phyloP scores from a whole-genome alignment of 2,329 filamentous ascomycete species.

The Microdochium paspali region DNA sequence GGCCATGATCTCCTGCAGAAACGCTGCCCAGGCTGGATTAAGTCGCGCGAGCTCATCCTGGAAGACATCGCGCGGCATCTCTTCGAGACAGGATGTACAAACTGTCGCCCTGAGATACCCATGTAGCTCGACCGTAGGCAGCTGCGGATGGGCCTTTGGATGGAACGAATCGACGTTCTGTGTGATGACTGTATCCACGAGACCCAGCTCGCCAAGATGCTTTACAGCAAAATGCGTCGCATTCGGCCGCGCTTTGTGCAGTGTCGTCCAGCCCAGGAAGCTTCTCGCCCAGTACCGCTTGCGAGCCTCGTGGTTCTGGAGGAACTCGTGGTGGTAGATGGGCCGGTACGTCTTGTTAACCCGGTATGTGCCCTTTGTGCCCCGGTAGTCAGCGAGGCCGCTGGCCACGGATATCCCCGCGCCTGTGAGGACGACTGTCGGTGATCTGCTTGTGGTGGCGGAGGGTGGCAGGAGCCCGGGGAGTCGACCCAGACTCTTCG shows the following conservation, averaged over 20 bases:
- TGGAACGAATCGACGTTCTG: slow-evolving; percentile 99
- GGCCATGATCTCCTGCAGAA: slow-evolving; percentile 62
- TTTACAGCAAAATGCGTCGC: slow-evolving; percentile 67
- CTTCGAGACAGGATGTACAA: slow-evolving; percentile 68
- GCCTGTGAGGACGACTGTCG: slow-evolving; percentile 54
- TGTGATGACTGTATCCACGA: slow-evolving; percentile 72
- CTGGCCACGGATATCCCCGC: slow-evolving; percentile 91
- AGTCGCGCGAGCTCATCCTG: slow-evolving; percentile 66
- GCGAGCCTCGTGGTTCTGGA: slow-evolving; percentile 68
- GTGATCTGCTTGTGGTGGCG: not conserved
- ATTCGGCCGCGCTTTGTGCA: slow-evolving; percentile 74
- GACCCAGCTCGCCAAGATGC: slow-evolving; percentile 60
- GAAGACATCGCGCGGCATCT: slow-evolving; percentile 63
- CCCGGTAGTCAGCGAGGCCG: slow-evolving; percentile 87
- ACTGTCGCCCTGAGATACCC: slow-evolving; percentile 77
- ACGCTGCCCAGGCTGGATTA: slow-evolving; percentile 79
- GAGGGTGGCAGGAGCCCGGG: slow-evolving; percentile 4
- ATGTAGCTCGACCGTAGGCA: slow-evolving; percentile 78
- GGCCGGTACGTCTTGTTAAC: slow-evolving; percentile 84
- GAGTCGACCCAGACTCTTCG: slow-evolving; percentile 15
- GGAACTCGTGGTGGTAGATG: slow-evolving; percentile 89
- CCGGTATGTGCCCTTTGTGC: slow-evolving; percentile 82
- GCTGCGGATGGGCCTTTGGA: slow-evolving; percentile 59
- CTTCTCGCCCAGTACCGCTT: slow-evolving; percentile 95
- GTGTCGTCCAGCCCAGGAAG: slow-evolving; percentile 83